Percentiles rank a stretch among this genome's conserved stretches.
Conservation (phyloP, 2,329 filamentous ascomycete genomes). For the Verticillium klebahnii region DNA sequence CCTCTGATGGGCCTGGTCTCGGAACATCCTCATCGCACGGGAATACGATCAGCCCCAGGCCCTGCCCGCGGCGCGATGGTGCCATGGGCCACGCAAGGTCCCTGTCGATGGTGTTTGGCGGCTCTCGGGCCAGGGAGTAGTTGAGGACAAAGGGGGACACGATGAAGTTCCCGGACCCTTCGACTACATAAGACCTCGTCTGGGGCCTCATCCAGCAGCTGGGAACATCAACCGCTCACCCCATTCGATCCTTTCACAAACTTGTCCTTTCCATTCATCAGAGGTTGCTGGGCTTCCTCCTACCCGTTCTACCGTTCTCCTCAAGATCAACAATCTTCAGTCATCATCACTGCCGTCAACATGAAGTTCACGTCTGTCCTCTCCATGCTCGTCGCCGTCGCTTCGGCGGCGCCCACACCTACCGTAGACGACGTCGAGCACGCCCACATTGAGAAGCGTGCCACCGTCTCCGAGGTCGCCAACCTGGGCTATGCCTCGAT, state of each 20-base stretch:
- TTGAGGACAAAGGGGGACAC: neutral
- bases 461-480: conserved; percentile 14
- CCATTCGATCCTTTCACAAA: neutral
- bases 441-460: conserved; percentile 12
- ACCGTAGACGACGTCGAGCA: conserved; percentile 7
- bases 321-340: neutral
- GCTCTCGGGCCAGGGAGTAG: neutral
- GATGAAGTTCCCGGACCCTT: neutral
- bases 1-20: neutral
- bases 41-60: neutral
- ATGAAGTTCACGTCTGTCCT: conserved; percentile 10
- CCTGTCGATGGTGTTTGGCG: neutral
- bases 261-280: neutral
- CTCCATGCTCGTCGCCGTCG: conserved; percentile 6
- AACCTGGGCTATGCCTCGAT: conserved; percentile 39
- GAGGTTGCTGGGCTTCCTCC: neutral
- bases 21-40: neutral
- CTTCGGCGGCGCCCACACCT: conserved; percentile 12
- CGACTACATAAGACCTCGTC: neutral
- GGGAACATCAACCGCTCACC: neutral
- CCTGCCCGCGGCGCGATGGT: neutral
- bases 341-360: neutral
- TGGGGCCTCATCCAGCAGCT: neutral
- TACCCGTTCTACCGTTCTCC: neutral
- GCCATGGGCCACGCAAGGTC: neutral